These are phyloP conservation scores for Chytriomyces sp. DNA, from an alignment of 192 early-diverging fungal genomes.

Conservation along the genomic window DNA sequence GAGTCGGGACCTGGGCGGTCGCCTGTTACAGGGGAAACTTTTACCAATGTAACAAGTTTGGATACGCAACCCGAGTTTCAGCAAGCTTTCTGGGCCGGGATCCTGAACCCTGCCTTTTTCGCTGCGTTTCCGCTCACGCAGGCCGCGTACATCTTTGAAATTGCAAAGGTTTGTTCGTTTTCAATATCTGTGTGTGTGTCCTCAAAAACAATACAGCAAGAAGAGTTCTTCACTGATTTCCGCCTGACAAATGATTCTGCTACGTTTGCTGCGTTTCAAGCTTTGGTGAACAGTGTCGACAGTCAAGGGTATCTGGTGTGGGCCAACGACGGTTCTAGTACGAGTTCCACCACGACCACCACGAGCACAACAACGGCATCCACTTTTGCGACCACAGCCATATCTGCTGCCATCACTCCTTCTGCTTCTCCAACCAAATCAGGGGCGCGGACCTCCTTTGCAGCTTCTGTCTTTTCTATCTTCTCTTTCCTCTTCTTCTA, in stretches of 20 bases:
- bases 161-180: no score
- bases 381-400: not conserved
- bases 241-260: not conserved
- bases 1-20: conserved; percentile 10
- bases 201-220: no score
- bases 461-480: no score
- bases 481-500: no score
- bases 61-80: conserved; percentile 10
- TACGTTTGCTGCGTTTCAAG: not conserved
- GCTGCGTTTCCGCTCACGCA: not conserved
- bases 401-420: not conserved
- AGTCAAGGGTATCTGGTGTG: not conserved
- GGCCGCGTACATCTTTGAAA: conserved; percentile 21
- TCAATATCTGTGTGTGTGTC: no score
- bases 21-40: conserved; percentile 3
- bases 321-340: not conserved
- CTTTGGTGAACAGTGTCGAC: not conserved
- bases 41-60: not conserved
- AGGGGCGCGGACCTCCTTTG: no score
- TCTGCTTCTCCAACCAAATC: not conserved
- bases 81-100: conserved; percentile 1
- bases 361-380: not conserved
- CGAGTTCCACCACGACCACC: not conserved
- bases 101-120: conserved; percentile 1
- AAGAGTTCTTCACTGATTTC: conserved; percentile 27